phyloP scores from a whole-genome alignment of 768 basidiomycete genomes.

The Tylopilus vinaceipallidus region DNA sequence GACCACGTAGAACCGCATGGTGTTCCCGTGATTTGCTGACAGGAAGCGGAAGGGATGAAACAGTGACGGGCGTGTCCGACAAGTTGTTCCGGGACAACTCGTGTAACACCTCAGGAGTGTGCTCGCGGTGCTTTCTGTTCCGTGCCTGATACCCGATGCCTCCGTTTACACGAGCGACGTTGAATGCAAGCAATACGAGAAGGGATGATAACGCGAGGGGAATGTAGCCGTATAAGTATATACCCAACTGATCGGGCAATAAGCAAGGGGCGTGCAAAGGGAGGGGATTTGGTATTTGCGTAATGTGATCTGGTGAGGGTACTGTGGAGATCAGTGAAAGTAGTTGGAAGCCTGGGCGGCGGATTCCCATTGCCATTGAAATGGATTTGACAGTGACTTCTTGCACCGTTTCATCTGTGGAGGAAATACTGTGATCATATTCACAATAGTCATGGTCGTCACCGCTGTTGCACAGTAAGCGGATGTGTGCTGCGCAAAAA shows the following conservation, averaged over 20 bases:
- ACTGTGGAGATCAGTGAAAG: slow-evolving; percentile 61
- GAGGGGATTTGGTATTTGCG: slow-evolving; percentile 29
- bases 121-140: slow-evolving; percentile 9
- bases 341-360: slow-evolving; percentile 84
- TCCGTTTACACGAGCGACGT: slow-evolving; percentile 17
- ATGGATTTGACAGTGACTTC: slow-evolving; percentile 90
- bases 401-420: slow-evolving; percentile 35
- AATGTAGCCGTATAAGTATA: slow-evolving; percentile 72
- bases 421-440: slow-evolving; percentile 47
- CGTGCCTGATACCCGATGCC: slow-evolving; percentile 4
- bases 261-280: slow-evolving; percentile 65
- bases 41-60: slow-evolving; percentile 19
- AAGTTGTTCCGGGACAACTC: slow-evolving; percentile 9
- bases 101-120: slow-evolving; percentile 4
- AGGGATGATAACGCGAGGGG: slow-evolving; percentile 66
- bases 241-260: slow-evolving; percentile 80
- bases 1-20: slow-evolving; percentile 8
- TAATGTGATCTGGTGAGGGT: slow-evolving; percentile 27
- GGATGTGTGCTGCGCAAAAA: background rate
- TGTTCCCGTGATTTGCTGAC: slow-evolving; percentile 11
- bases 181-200: slow-evolving; percentile 37
- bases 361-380: slow-evolving; percentile 87
- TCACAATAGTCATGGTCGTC: slow-evolving; percentile 98
- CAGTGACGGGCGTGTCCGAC: slow-evolving; percentile 7
- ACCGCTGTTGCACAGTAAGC: slow-evolving; percentile 49